Evolutionary conservation across 2,329 filamentous ascomycete species (phyloP).

Genomic region (Colletotrichum destructivum): DNA sequence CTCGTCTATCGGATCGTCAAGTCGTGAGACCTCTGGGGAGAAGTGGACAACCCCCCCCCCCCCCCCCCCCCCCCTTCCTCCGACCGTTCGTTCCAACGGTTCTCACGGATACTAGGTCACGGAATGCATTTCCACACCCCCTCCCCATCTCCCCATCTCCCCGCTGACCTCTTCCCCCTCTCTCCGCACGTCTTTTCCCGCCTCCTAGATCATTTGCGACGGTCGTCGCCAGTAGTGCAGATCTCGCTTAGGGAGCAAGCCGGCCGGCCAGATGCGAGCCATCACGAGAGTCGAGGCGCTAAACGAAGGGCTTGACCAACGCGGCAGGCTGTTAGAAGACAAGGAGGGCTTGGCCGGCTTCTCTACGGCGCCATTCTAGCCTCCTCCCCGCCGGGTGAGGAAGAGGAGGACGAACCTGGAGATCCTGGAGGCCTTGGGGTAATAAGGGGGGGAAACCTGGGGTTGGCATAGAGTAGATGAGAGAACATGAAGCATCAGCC

Average conservation of each 20-base stretch:
- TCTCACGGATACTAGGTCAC: no score
- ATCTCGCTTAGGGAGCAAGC: slow-evolving; percentile 18
- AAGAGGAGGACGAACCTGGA: neutral
- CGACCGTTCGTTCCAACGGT: no score
- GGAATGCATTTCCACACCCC: neutral
- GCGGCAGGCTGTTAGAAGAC: neutral
- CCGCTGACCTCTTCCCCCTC: neutral
- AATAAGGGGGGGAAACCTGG: neutral
- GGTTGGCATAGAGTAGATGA: neutral
- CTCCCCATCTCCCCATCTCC: neutral
- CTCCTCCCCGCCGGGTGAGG: neutral
- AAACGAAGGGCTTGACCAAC: neutral
- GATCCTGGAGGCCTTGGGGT: neutral
- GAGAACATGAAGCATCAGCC: neutral
- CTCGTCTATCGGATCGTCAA: slow-evolving; percentile 28
- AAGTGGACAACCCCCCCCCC: slow-evolving; percentile 3
- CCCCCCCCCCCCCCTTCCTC: neutral
- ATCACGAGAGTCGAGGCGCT: neutral
- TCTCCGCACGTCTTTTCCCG: slow-evolving; percentile 9
- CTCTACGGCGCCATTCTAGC: slow-evolving; percentile 19
- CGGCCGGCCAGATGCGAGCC: neutral
- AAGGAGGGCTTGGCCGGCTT: slow-evolving; percentile 9
- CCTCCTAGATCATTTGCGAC: slow-evolving; percentile 29
- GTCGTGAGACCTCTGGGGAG: slow-evolving; percentile 29
- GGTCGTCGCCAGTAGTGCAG: slow-evolving; percentile 5